phyloP scores from a whole-genome alignment of 2,329 filamentous ascomycete species.

The Fusarium sp. region DNA sequence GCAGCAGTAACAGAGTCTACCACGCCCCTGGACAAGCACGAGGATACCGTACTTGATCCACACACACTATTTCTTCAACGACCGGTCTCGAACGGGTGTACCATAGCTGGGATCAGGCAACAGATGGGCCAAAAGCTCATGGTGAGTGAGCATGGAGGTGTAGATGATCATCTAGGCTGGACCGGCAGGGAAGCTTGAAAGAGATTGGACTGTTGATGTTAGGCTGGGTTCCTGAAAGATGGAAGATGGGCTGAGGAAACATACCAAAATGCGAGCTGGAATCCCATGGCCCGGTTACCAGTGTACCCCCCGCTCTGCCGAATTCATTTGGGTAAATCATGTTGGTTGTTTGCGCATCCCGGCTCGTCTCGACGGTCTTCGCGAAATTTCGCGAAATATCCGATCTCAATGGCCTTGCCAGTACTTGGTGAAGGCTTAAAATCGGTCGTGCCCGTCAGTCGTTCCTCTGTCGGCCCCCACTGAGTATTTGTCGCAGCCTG shows the following conservation, averaged over 20 bases:
- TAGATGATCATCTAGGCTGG: neutral
- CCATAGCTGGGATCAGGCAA: neutral
- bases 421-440: neutral
- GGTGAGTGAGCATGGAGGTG: neutral
- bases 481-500: neutral
- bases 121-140: neutral
- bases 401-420: neutral
- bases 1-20: neutral
- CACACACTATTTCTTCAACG: neutral
- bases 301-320: neutral
- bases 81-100: neutral
- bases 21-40: neutral
- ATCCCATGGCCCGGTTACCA: neutral
- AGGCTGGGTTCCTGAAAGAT: neutral
- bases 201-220: neutral
- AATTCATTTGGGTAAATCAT: neutral
- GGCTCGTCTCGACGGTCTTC: neutral
- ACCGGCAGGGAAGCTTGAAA: neutral
- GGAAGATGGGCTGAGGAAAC: neutral
- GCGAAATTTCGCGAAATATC: neutral
- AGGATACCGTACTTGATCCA: neutral
- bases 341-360: neutral
- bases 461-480: neutral
- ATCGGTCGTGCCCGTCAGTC: neutral
- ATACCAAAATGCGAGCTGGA: neutral